phyloP scores from a whole-genome alignment of 208 protist species.

The Zelonia costaricensis region DNA sequence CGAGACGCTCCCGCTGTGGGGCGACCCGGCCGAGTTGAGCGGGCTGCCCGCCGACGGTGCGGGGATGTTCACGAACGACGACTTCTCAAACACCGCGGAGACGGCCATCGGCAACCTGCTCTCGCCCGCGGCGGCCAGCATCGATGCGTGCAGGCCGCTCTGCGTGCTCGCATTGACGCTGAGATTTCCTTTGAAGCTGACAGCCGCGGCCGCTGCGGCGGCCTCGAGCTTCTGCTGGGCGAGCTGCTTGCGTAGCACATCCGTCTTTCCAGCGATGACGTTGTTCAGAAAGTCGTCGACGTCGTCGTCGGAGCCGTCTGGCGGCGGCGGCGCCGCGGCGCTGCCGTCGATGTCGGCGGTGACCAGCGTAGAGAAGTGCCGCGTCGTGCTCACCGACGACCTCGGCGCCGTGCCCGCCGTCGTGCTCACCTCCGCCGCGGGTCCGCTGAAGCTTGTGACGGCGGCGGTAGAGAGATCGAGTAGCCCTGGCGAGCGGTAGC shows the following conservation, averaged over 20 bases:
- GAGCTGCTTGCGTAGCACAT: slow-evolving; percentile 54
- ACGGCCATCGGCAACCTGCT: too few relatives aligned
- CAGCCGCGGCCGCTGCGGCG: slow-evolving; percentile 20
- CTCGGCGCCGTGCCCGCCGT: too few relatives aligned
- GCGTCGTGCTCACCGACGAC: not conserved
- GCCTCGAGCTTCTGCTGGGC: slow-evolving; percentile 43
- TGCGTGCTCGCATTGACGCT: not conserved
- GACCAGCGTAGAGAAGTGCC: not conserved
- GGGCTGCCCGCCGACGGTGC: not conserved
- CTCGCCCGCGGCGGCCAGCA: not conserved
- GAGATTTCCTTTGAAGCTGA: not conserved
- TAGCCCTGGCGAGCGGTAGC: slow-evolving; percentile 5
- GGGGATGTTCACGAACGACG: not conserved
- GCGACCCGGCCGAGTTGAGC: too few relatives aligned
- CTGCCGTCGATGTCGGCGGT: not conserved
- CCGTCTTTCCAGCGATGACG: slow-evolving; percentile 68
- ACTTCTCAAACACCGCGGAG: not conserved
- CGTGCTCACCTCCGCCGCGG: too few relatives aligned
- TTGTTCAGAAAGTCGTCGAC: slow-evolving; percentile 68
- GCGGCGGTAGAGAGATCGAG: not conserved
- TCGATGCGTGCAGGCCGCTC: too few relatives aligned
- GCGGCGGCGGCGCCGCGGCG: not conserved
- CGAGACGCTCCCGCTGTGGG: too few relatives aligned
- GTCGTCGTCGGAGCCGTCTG: slow-evolving; percentile 21
- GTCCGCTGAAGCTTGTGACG: not conserved